Percentiles rank a stretch among this genome's conserved stretches.
phyloP scores from a whole-genome alignment of 805 yeast species.

The Candida berthetii region DNA sequence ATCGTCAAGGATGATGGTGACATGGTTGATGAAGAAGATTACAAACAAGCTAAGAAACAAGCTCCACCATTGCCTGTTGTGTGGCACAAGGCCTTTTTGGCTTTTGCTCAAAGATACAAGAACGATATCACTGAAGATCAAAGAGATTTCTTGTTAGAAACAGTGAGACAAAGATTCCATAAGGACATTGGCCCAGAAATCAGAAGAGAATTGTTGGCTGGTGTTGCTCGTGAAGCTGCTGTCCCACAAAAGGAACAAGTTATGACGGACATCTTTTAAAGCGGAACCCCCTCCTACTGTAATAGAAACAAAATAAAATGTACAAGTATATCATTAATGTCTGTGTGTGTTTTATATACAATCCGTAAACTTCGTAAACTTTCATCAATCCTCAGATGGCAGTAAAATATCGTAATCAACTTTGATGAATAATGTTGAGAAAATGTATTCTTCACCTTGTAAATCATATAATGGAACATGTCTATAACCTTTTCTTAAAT shows the following conservation, averaged over 20 bases:
- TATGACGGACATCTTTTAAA: constrained; percentile 24
- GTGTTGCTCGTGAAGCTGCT: constrained; percentile 51
- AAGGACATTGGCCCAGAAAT: constrained; percentile 89
- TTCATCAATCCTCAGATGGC: neutral
- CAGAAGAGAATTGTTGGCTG: constrained; percentile 88
- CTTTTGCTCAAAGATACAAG: constrained; percentile 93
- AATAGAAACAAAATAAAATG: neutral
- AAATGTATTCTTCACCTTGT: constrained; percentile 73
- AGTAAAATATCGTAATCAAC: constrained; percentile 10
- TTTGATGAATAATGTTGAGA: constrained; percentile 46
- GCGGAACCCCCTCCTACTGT: neutral
- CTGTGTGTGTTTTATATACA: neutral
- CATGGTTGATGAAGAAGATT: constrained; percentile 32
- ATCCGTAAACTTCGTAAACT: neutral
- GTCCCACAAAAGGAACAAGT: constrained; percentile 19
- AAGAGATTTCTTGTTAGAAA: constrained; percentile 87
- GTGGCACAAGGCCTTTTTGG: constrained; percentile 95
- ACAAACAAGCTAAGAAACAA: constrained; percentile 25
- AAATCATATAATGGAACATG: constrained; percentile 72
- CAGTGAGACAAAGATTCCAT: constrained; percentile 86
- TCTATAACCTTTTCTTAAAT: constrained; percentile 73
- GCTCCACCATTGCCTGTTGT: constrained; percentile 76
- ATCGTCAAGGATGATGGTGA: constrained; percentile 35
- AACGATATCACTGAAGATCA: constrained; percentile 99
- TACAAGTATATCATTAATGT: neutral